Percentiles rank a stretch among this genome's conserved stretches.
Conservation (phyloP, 106 monocot species). For the Dendrobium huoshanense region DNA sequence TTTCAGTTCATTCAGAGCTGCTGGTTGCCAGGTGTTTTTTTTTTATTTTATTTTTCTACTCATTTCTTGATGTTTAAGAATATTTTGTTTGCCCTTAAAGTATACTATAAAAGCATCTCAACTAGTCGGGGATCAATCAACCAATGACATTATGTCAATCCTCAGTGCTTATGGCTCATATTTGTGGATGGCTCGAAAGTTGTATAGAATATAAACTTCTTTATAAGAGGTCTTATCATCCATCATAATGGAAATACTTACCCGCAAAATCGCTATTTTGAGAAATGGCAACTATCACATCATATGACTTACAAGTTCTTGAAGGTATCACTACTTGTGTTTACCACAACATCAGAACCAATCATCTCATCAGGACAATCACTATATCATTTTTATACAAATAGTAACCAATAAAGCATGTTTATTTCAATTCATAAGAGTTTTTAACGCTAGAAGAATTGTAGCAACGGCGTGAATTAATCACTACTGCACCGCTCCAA, state of each 20-base stretch:
- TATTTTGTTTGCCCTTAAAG: neutral
- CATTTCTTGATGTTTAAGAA: neutral
- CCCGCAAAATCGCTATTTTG: neutral
- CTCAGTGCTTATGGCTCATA: neutral
- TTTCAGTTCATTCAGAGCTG: slow-evolving; percentile 96
- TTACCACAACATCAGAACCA: neutral
- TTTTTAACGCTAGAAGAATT: neutral
- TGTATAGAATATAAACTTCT: neutral
- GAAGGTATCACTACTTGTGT: neutral
- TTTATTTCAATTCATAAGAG: neutral
- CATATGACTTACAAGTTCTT: no score
- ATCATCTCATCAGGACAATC: neutral
- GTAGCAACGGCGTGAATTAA: neutral
- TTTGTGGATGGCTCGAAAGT: neutral
- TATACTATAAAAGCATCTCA: neutral
- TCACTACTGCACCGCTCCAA: neutral
- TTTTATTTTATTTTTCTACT: neutral
- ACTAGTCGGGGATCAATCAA: neutral
- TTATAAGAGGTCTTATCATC: neutral
- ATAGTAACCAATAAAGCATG: neutral
- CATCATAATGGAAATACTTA: neutral
- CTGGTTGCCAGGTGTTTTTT: slow-evolving; percentile 81
- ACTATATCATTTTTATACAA: neutral
- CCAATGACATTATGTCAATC: neutral
- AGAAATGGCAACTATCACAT: no score